A percentile compares a stretch with the other conserved stretches of the same genome.
Conservation (phyloP, 805 yeast species). For the Pichia manshurica region DNA sequence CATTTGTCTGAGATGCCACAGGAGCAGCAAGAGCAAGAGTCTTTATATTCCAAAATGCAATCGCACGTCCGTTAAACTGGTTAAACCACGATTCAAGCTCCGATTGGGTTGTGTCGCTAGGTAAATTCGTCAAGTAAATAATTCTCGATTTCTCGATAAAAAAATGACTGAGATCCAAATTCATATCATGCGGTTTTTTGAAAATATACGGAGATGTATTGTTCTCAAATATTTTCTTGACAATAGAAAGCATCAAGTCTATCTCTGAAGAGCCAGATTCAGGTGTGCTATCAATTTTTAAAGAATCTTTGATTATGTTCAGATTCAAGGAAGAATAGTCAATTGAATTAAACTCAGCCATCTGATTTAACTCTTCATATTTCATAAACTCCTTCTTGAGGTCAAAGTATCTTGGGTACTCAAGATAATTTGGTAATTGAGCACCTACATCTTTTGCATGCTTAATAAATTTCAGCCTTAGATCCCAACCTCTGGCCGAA, state of each 20-base stretch:
- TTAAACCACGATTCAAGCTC: slow-evolving; percentile 90
- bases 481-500: slow-evolving; percentile 58
- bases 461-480: slow-evolving; percentile 71
- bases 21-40: neutral
- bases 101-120: slow-evolving; percentile 81
- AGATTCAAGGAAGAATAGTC: neutral
- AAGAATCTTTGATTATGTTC: slow-evolving; percentile 1
- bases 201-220: slow-evolving; percentile 31
- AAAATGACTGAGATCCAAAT: slow-evolving; percentile 66
- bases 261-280: neutral
- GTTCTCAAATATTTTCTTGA: neutral
- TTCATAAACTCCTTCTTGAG: slow-evolving; percentile 64
- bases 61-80: slow-evolving; percentile 78
- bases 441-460: slow-evolving; percentile 76
- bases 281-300: neutral
- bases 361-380: slow-evolving; percentile 46
- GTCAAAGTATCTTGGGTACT: slow-evolving; percentile 73
- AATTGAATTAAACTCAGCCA: slow-evolving; percentile 9
- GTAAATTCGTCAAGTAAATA: slow-evolving; percentile 73
- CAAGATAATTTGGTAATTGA: slow-evolving; percentile 66
- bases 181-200: slow-evolving; percentile 69
- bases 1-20: neutral
- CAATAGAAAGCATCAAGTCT: slow-evolving; percentile 4
- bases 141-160: slow-evolving; percentile 68
- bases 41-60: slow-evolving; percentile 78